Evolutionary conservation across 768 basidiomycete genomes (phyloP), one percentile per base, ranked within the genome.

Genomic region (Tylopilus plumbeoviolaceoides): DNA sequence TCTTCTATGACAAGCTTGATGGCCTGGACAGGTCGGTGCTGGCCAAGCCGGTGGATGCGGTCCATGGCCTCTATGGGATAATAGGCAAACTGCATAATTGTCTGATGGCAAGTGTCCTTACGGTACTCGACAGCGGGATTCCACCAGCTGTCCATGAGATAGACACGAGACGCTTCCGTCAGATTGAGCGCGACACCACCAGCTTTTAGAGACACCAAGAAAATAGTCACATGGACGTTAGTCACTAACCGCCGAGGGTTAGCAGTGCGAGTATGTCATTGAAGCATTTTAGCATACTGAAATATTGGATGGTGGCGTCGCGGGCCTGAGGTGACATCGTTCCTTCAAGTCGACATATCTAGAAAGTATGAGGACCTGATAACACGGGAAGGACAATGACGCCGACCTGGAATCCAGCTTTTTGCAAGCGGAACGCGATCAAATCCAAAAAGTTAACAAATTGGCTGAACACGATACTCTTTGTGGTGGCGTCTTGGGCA

Each of bases 111-210:
- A 17, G 28, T 39, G 15, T 20, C 77, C 89, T 73, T 67, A 90
- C 89, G 88, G 63, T 79, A 91, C 73, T 90, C 89, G 48, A 90
- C 85, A n/a, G 93, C 93, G 7, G 95, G 95, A 66, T 98, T 98
- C 95, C 95, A 95, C 92, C 92, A 95, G 59, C 88, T 90, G 66
- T 95, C 95, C 93, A 98, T 95, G 63, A 97, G 80, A 70, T 92
- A 95, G 18, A 97, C 93, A 25, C 91, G 88, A 31, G 90, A 92
- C 0, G 94, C 94, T 67, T 91, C 91, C 0, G 91, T 92, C 59
- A 94, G 68, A 66, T 94, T 94, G 46, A 95, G 76, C 4, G 91
- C 91, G 5, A 93, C 93, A 67, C 95, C 95, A 45, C 95, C 95
- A 1, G 95, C 95, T 70, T 97, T 98, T 65, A 99, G 75, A 57